Evolutionary conservation across 805 yeast species (phyloP), one percentile per base, ranked within the genome.

Genomic region (Lipomyces orientalis): DNA sequence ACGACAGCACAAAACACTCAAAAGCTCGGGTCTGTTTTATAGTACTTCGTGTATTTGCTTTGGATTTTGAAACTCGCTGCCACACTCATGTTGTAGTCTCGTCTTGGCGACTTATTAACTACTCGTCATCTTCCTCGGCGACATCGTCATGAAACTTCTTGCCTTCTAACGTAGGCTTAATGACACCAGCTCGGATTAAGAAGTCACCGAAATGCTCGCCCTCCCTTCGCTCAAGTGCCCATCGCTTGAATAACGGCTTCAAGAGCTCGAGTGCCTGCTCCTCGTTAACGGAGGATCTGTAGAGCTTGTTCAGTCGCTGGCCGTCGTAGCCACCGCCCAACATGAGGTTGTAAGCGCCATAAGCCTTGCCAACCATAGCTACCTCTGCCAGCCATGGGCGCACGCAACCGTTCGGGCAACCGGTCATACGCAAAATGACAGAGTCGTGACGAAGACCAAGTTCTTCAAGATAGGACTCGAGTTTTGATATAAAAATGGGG

Each of bases 391-490:
- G 81, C 98, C 98, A 94, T 34, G 98, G 98, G 80, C 98, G 88
- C 29, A 98, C 95, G 83, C 98, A 94, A 74, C 98, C 98, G 79
- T 94, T 94, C 64, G 98, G 98, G 85, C 98, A 94, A 65, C 98
- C 98, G 37, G 98, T 94, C 98, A 94, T 93, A 83, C 98, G 88
- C 97, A 94, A 90, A 34, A 93, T 97, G 72, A 94, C 85, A 7
- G 97, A 88, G 79, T 94, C 98, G 75, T 93, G 97, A 77, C 97
- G 90, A 74, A 94, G 85, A 8, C 98, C 98, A 73, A 88, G 87
- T 76, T 93, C 97, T 80, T 94, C 98, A 67, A 94, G 83, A 25
- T 92, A 87, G n/a, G 82, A 86, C 79, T 94, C 98, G 68, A 94
- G 81, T 80, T 93, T 91, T 70, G 89, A 79, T 73, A 94, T 86